These are phyloP conservation scores for Lathyrus sativus DNA, from an alignment of 306 rosid genomes.

Conservation along the genomic window DNA sequence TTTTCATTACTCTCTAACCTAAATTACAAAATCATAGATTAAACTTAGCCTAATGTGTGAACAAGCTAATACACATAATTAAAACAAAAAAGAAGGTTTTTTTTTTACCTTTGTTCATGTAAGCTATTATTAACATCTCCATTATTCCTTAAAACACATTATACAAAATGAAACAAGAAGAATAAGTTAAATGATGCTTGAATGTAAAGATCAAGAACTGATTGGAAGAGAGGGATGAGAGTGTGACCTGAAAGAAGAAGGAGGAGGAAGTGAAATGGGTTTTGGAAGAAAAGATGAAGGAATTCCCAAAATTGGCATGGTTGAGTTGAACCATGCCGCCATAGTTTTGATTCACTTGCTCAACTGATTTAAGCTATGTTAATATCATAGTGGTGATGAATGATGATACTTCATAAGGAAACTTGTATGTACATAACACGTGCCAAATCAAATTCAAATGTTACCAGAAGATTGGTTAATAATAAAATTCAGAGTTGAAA, in stretches of 20 bases:
- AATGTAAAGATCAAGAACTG: not conserved
- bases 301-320: slow-evolving; percentile 30
- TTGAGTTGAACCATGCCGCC: slow-evolving; percentile 41
- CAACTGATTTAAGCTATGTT: slow-evolving; percentile 16
- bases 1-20: slow-evolving; percentile 53
- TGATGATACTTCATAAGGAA: not conserved
- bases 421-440: slow-evolving; percentile 10
- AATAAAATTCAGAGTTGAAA: too few species aligned
- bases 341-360: slow-evolving; percentile 1
- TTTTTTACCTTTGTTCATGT: slow-evolving; percentile 43
- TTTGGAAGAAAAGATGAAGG: slow-evolving; percentile 37
- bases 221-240: not conserved
- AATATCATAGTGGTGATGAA: not conserved
- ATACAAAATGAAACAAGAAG: slow-evolving; percentile 1
- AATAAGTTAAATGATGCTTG: slow-evolving; percentile 6
- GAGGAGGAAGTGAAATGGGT: slow-evolving; percentile 38
- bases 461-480: too few species aligned
- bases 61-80: not conserved
- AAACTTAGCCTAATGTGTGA: not conserved
- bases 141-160: slow-evolving; percentile 47
- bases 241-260: slow-evolving; percentile 53
- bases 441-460: slow-evolving; percentile 2
- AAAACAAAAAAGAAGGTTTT: slow-evolving; percentile 1
- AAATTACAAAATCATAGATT: slow-evolving; percentile 30
- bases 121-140: slow-evolving; percentile 46